Evolutionary conservation across 2,329 filamentous ascomycete genomes (phyloP).

Genomic region (Fusarium papillatum): DNA sequence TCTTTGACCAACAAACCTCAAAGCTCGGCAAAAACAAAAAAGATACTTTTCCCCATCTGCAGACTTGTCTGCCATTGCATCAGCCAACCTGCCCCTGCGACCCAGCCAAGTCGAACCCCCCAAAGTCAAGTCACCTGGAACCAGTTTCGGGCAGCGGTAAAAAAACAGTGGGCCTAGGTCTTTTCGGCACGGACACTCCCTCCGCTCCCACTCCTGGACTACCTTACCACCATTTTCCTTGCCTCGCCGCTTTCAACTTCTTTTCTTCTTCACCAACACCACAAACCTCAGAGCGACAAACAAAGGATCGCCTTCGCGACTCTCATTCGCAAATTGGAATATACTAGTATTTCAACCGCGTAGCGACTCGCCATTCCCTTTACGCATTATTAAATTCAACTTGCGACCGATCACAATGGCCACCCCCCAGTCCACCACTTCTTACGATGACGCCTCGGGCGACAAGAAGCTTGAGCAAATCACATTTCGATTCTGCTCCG

Average conservation of each 20-base stretch:
- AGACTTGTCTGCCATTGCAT: conserved; percentile 1
- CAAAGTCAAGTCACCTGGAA: conserved; percentile 19
- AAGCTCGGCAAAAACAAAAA: neutral
- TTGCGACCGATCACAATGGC: conserved; percentile 60
- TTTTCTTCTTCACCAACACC: conserved; percentile 23
- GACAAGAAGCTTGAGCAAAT: conserved; percentile 81
- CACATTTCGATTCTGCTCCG: conserved; percentile 97
- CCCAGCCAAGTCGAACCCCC: neutral
- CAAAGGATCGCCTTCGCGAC: conserved; percentile 5
- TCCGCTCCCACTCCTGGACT: conserved; percentile 27
- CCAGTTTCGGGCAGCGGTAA: neutral
- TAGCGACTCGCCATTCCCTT: conserved; percentile 17
- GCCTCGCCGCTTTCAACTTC: conserved; percentile 23
- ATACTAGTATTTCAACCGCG: conserved; percentile 24
- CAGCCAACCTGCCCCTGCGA: neutral
- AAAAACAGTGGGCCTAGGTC: conserved; percentile 27
- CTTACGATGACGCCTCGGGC: conserved; percentile 55
- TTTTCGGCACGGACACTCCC: conserved; percentile 18
- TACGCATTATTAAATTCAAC: conserved; percentile 15
- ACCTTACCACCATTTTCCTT: neutral
- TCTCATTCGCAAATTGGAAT: conserved; percentile 23
- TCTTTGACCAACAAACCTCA: neutral
- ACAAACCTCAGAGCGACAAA: conserved; percentile 19
- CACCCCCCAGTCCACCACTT: conserved; percentile 66
- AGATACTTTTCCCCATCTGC: neutral